Base-by-base conservation (phyloP, 225 moss, liverwort and hornwort genomes). In the Bryoerythrophyllum caledonicum region DNA sequence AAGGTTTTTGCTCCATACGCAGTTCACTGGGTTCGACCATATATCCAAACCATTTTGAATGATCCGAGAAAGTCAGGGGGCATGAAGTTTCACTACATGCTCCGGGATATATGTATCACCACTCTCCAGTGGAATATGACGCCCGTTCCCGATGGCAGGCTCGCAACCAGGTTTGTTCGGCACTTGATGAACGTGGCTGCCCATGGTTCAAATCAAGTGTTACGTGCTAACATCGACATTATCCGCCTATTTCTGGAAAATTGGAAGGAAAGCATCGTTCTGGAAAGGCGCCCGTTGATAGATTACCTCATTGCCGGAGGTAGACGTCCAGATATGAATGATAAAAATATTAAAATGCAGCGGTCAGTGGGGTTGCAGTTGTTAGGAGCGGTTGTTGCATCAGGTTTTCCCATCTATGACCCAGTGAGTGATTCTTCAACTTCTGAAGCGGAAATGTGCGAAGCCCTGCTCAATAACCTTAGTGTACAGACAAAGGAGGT, bases 101-200 rank as follows among this genome's bases (percentile, higher is more conserved):
- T 96, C n/a, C 90, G 94, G 61, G 96, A 96, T 74, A 88, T 96
- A 46, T 94, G 94, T 77, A 81, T 96, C 37, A 94, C 83, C 20
- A 67, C 94, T 68, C 76, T 96, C 0, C 89, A 94, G 72, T 96
- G 96, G 96, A 91, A 92, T 62, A 49, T 91, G 53, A 57, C 79
- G 8, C 73, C 70, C 56, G 74, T 87, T 51, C 92, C 92, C 24
- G 91, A 94, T 75, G 55, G 82, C 60, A 65, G 70, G 77, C 73
- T 92, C 61, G 88, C 86, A 41, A 90, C 94, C 10, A 78, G 74
- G 23, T 86, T 96, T 73, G 54, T 96, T 38, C 82, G 92, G 17
- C 89, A 96, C 79, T 76, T 96, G 77, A 91, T 96, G 43, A 56
- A 74, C 55, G 92, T 96, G 20, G 86, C 96, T 76, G 88, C 85